phyloP scores from a whole-genome alignment of 108 stramenopile genomes.

The Nitzschia sp. region DNA sequence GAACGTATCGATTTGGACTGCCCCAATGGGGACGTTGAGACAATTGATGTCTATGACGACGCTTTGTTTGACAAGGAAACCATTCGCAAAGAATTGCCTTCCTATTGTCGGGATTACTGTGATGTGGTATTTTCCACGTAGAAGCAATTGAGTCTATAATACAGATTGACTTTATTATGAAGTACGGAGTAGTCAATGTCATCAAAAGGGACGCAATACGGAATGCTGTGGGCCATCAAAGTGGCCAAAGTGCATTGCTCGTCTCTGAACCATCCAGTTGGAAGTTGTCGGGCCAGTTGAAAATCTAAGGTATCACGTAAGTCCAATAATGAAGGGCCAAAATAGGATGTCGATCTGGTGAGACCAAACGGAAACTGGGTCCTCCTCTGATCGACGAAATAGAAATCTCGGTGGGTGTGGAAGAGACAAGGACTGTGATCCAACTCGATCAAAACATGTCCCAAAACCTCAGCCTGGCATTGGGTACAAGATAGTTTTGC shows the following conservation, averaged over 20 bases:
- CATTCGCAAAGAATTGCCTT: slow-evolving; percentile 53
- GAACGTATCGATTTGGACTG: slow-evolving; percentile 34
- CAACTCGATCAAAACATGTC: slow-evolving; percentile 37
- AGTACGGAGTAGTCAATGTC: neutral
- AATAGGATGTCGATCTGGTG: slow-evolving; percentile 58
- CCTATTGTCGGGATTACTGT: slow-evolving; percentile 59
- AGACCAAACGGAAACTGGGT: slow-evolving; percentile 23
- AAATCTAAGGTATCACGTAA: slow-evolving; percentile 33
- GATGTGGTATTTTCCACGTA: slow-evolving; percentile 3
- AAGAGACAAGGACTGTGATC: slow-evolving; percentile 23
- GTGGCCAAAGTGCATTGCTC: slow-evolving; percentile 52
- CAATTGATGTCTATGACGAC: slow-evolving; percentile 50
- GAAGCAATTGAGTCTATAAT: neutral
- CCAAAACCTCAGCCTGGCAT: slow-evolving; percentile 36
- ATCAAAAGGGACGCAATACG: slow-evolving; percentile 49
- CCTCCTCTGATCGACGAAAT: slow-evolving; percentile 31
- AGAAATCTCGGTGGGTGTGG: slow-evolving; percentile 2
- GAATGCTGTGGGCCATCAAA: slow-evolving; percentile 36
- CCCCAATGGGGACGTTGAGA: slow-evolving; percentile 61
- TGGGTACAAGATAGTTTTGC: slow-evolving; percentile 21
- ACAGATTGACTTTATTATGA: too few species aligned
- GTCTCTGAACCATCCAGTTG: slow-evolving; percentile 38
- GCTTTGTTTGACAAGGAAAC: slow-evolving; percentile 48
- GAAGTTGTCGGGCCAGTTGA: slow-evolving; percentile 21
- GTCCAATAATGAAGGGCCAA: slow-evolving; percentile 33